Base-by-base conservation (phyloP, 2,329 filamentous ascomycete species). In the Ophiocordyceps camponoti-saundersi region DNA sequence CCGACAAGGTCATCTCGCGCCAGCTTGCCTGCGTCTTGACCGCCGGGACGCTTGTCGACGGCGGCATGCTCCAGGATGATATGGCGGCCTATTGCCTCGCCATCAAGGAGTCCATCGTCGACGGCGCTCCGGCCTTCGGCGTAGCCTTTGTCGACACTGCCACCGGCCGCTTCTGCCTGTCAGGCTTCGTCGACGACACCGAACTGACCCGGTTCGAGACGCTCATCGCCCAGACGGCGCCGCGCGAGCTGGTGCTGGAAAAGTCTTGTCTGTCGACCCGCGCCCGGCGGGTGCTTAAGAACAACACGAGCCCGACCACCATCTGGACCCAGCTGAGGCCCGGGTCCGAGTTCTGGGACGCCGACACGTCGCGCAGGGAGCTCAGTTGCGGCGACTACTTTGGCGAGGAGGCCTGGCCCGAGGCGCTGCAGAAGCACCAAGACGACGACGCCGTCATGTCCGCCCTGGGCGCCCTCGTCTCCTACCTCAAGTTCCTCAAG, bases 161-260 rank as follows among this genome's bases (percentile, higher is more conserved):
- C 2, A 98, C 90, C 0, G 92, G 90, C 11, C 87, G 95, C 52
- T 98, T 98, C 61, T 88, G 85, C 57, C 64, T 98, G n/a, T 85
- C 89, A 1, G 81, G 93, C 51, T 96, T 96, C 53, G 73, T 84
- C 6, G 92, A 98, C 56, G 92, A 98, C 60, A 76, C 80, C 4
- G 89, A 96, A 56, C 75, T 95, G 65, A 98, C 92, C 48, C 94
- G 89, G 59, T 96, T 98, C 54, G 92, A 98, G 67, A 98, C 92
- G 0, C 84, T 98, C 51, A 80, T 98, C 36, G 92, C 92, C 16
- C 92, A 98, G 61, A 94, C 81, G 16, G 77, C 83, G 20, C 92
- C 92, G 0, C 82, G 86, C 45, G 92, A 98, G 63, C 67, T 98
- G 42, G 68, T 98, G 0, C 67, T 98, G 0, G 92, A 98, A 60